Evolutionary conservation across 352 stramenopile genomes (phyloP).

Genomic region (Pilasporangium apinafurcum): DNA sequence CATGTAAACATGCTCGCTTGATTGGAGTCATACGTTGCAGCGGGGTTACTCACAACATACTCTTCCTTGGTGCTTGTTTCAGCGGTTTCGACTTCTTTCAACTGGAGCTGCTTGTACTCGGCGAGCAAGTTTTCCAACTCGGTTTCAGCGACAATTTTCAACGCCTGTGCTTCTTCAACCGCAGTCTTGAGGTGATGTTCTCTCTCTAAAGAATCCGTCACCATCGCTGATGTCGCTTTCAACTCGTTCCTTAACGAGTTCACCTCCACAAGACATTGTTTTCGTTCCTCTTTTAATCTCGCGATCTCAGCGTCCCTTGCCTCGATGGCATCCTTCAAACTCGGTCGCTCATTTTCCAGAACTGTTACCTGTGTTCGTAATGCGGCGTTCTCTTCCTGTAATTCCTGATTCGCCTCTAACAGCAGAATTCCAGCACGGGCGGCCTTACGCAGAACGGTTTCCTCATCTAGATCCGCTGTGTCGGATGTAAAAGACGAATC

Average conservation of each 20-base stretch:
- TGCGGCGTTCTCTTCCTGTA: slow-evolving; percentile 49
- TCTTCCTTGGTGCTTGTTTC: slow-evolving; percentile 4
- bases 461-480: slow-evolving; percentile 46
- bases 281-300: slow-evolving; percentile 35
- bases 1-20: slow-evolving; percentile 48
- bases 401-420: slow-evolving; percentile 66
- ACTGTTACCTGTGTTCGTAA: slow-evolving; percentile 50
- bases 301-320: slow-evolving; percentile 29
- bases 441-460: slow-evolving; percentile 57
- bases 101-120: slow-evolving; percentile 18
- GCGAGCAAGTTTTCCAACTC: slow-evolving; percentile 17
- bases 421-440: slow-evolving; percentile 65
- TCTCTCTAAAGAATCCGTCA: slow-evolving; percentile 48
- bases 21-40: slow-evolving; percentile 50
- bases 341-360: slow-evolving; percentile 42
- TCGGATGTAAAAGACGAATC: too few relatives aligned
- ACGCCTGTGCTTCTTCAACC: slow-evolving; percentile 17
- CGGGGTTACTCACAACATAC: slow-evolving; percentile 29
- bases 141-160: slow-evolving; percentile 28
- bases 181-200: slow-evolving; percentile 32
- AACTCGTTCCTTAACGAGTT: slow-evolving; percentile 48
- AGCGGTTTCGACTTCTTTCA: not conserved
- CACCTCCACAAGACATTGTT: slow-evolving; percentile 36
- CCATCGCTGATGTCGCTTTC: slow-evolving; percentile 45
- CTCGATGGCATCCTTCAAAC: slow-evolving; percentile 31